These are phyloP conservation scores for Rhizopogon vesiculosus DNA, from an alignment of 768 basidiomycete genomes.

Conservation along the genomic window DNA sequence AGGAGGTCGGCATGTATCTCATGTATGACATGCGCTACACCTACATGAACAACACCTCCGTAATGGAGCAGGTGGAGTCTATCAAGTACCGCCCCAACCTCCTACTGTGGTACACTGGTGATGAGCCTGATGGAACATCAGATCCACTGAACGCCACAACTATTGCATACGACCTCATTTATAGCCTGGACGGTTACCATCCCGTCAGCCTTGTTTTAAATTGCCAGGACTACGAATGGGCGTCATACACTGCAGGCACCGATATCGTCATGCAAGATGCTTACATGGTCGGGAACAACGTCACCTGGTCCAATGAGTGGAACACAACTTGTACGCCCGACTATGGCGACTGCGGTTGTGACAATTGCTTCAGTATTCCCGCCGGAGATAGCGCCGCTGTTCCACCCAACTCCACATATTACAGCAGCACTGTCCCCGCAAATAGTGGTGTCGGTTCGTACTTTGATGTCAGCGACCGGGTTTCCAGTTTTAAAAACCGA, in stretches of 20 bases:
- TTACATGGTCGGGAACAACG: slow-evolving; percentile 48
- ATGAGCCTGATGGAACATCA: slow-evolving; percentile 69
- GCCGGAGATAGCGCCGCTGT: slow-evolving; percentile 37
- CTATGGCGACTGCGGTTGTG: slow-evolving; percentile 74
- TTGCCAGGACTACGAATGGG: slow-evolving; percentile 63
- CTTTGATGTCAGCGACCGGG: slow-evolving; percentile 61
- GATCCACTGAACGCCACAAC: slow-evolving; percentile 58
- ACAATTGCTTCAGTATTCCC: slow-evolving; percentile 44
- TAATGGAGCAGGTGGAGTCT: slow-evolving; percentile 62
- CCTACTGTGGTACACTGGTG: slow-evolving; percentile 69
- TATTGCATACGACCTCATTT: slow-evolving; percentile 51
- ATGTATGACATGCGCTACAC: slow-evolving; percentile 83
- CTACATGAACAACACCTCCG: slow-evolving; percentile 60
- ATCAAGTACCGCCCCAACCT: slow-evolving; percentile 68
- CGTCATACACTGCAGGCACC: slow-evolving; percentile 53
- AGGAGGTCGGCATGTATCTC: slow-evolving; percentile 62
- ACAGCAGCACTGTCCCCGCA: slow-evolving; percentile 17
- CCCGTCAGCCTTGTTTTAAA: slow-evolving; percentile 63
- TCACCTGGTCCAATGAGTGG: slow-evolving; percentile 59
- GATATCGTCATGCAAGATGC: slow-evolving; percentile 72
- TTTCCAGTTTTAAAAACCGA: slow-evolving; percentile 61
- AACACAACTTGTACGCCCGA: slow-evolving; percentile 56
- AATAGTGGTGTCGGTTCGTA: slow-evolving; percentile 35
- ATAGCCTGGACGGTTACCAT: slow-evolving; percentile 60
- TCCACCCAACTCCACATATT: slow-evolving; percentile 19